phyloP scores from a whole-genome alignment of 2,329 filamentous ascomycete species.

The Pseudogymnoascus sp. region DNA sequence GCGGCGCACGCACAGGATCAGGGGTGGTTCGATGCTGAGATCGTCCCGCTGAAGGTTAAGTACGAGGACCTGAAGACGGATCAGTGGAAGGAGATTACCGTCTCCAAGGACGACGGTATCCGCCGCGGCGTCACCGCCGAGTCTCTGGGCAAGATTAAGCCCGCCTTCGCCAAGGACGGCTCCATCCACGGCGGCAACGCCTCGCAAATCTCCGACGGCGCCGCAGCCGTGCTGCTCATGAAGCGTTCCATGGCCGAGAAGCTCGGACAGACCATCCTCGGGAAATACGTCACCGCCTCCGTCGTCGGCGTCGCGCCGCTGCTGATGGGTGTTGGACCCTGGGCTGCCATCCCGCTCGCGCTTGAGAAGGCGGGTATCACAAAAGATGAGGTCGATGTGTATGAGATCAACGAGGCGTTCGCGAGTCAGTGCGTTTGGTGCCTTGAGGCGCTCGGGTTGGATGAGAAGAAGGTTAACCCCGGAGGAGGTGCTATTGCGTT shows the following conservation, averaged over 20 bases:
- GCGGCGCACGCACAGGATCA: slow-evolving; percentile 73
- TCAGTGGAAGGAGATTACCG: slow-evolving; percentile 73
- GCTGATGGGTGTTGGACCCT: slow-evolving; percentile 92
- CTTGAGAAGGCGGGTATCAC: slow-evolving; percentile 78
- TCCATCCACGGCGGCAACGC: slow-evolving; percentile 95
- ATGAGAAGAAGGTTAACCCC: slow-evolving; percentile 84
- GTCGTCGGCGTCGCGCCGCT: slow-evolving; percentile 85
- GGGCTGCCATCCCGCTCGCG: slow-evolving; percentile 89
- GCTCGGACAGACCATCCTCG: slow-evolving; percentile 79
- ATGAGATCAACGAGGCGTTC: slow-evolving; percentile 99
- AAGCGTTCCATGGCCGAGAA: slow-evolving; percentile 81
- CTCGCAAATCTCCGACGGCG: slow-evolving; percentile 89
- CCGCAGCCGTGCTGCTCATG: slow-evolving; percentile 92
- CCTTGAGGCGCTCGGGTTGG: slow-evolving; percentile 75
- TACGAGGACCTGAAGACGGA: slow-evolving; percentile 86
- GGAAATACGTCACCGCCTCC: slow-evolving; percentile 81
- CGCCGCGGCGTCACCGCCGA: slow-evolving; percentile 78
- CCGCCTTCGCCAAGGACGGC: slow-evolving; percentile 85
- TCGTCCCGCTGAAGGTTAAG: slow-evolving; percentile 75
- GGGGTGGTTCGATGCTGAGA: slow-evolving; percentile 91
- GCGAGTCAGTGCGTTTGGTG: slow-evolving; percentile 93
- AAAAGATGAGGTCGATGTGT: slow-evolving; percentile 91
- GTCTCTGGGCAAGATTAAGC: slow-evolving; percentile 79
- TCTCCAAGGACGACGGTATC: slow-evolving; percentile 80
- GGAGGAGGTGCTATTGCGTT: slow-evolving; percentile 96